phyloP scores from a whole-genome alignment of 2,329 filamentous ascomycete species.

The Fusarium torreyae region DNA sequence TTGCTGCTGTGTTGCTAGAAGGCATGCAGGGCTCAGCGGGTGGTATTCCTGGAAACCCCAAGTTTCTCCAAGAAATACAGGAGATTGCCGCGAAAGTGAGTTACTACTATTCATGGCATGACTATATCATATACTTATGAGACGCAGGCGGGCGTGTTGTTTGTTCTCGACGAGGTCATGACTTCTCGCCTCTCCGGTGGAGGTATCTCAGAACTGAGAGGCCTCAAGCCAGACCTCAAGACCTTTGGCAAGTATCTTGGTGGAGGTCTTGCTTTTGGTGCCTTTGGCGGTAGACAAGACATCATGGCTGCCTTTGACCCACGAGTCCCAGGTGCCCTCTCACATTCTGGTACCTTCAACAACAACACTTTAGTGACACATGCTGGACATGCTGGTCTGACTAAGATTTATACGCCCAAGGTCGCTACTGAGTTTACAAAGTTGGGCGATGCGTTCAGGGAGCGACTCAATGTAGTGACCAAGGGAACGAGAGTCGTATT shows the following conservation, averaged over 20 bases:
- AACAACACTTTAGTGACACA: slow-evolving; percentile 75
- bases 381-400: slow-evolving; percentile 63
- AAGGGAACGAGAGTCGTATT: slow-evolving; percentile 57
- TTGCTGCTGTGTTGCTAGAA: slow-evolving; percentile 77
- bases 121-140: not conserved
- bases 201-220: slow-evolving; percentile 63
- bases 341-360: slow-evolving; percentile 77
- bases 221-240: slow-evolving; percentile 71
- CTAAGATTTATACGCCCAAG: slow-evolving; percentile 54
- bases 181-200: slow-evolving; percentile 70
- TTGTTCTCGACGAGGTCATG: slow-evolving; percentile 82
- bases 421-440: slow-evolving; percentile 52
- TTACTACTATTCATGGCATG: not conserved
- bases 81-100: slow-evolving; percentile 59
- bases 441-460: slow-evolving; percentile 51
- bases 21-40: slow-evolving; percentile 76
- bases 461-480: slow-evolving; percentile 51
- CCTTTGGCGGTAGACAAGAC: slow-evolving; percentile 72
- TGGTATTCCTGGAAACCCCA: slow-evolving; percentile 63
- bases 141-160: slow-evolving; percentile 64
- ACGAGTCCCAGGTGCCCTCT: slow-evolving; percentile 56
- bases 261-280: slow-evolving; percentile 76
- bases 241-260: slow-evolving; percentile 78
- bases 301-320: slow-evolving; percentile 74
- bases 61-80: slow-evolving; percentile 69